Base-by-base conservation (phyloP, 148 eudicot genomes). In the Amaranthus cruentus region DNA sequence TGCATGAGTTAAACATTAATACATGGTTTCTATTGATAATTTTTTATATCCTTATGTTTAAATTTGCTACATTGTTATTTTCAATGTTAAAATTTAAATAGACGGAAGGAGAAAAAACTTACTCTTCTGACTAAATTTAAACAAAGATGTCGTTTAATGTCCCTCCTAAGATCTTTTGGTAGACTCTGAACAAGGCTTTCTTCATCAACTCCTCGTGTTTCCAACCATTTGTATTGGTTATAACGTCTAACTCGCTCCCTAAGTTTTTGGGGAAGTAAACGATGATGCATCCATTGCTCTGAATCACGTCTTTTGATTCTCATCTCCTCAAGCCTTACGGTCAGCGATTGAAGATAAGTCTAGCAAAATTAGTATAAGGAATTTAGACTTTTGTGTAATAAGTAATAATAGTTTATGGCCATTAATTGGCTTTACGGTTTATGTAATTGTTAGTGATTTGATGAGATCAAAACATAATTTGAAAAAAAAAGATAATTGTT, bases 261-360 rank as follows among this genome's bases (percentile, higher is more conserved):
- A 5, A 93, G 92, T 62, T 89, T 90, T 75, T 77, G 87, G 38
- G 98, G 98, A 65, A 93, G 97, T 76, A 93, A 81, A 10, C 98
- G 95, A 81, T 93, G 98, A 76, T 89, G 97, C 98, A 93, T 93
- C 97, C 98, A 93, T 74, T 93, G 98, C 81, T 93, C 97, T 42
- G 97, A 87, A 78, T 93, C 98, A 15, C 97, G 97, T 73, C 97
- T 91, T 82, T 89, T 91, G 66, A 93, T 84, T 78, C 98, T 89
- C 98, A 93, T 93, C 84, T 93, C 98, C 78, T 93, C 98, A 46
- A 93, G 91, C 12, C 97, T 86, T 76, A 93, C 85, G 3, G 97
- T 89, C 18, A 91, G 96, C 42, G 95, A 91, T 61, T 93, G 97
- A 68, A 93, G 92, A 81, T 93, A 91, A 28, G 98, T 93, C 95